These are phyloP conservation scores for Neurospora sp. DNA, from an alignment of 495 filamentous ascomycete species.

Conservation along the genomic window DNA sequence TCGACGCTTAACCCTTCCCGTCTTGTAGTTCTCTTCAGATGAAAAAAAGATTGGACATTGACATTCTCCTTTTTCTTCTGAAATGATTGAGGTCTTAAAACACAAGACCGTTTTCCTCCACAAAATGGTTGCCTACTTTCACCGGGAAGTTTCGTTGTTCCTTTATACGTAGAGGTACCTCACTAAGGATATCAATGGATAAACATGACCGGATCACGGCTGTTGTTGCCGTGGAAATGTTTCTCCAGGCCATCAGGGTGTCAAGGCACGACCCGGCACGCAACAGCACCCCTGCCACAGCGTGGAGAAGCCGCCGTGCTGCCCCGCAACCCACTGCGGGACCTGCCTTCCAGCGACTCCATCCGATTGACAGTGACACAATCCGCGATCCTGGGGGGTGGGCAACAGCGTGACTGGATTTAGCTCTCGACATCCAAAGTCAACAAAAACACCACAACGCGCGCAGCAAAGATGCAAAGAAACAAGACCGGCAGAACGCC, in stretches of 20 bases:
- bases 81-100: background rate
- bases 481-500: constrained; percentile 31
- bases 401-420: background rate
- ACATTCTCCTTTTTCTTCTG: background rate
- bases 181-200: background rate
- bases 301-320: background rate
- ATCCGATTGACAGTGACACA: background rate
- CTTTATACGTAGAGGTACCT: no score
- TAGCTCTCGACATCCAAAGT: background rate
- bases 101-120: background rate
- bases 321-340: background rate
- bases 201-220: background rate
- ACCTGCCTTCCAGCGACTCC: background rate
- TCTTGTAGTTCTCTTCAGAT: background rate
- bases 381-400: background rate
- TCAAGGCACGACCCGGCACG: background rate
- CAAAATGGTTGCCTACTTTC: background rate
- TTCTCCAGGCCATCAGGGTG: background rate
- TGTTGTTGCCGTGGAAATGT: background rate
- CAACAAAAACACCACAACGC: background rate
- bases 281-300: background rate
- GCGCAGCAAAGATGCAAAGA: constrained; percentile 11
- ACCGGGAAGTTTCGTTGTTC: background rate
- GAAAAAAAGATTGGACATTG: background rate
- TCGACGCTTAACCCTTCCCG: background rate